These are phyloP conservation scores for Suhomyces maxii DNA, from an alignment of 1,139 yeast genomes.

Conservation along the genomic window DNA sequence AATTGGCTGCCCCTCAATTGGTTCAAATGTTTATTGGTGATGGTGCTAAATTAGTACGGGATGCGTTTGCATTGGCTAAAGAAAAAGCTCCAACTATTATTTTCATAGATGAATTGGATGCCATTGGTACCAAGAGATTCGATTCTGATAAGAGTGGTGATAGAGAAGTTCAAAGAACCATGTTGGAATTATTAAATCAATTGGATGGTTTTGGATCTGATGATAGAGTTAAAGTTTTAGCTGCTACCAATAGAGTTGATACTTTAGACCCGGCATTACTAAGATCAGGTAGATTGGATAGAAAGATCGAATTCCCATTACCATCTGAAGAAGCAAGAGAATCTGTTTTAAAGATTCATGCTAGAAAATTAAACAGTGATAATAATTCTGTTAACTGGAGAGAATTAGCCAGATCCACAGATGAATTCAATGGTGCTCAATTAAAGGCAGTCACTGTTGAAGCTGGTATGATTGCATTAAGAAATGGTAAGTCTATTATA, in stretches of 20 bases:
- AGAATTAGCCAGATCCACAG: conserved; percentile 95
- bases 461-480: conserved; percentile 98
- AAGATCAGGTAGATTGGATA: conserved; percentile 95
- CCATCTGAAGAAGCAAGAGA: conserved; percentile 98
- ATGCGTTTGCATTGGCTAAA: conserved; percentile 97
- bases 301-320: conserved; percentile 96
- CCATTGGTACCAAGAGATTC: conserved; percentile 97
- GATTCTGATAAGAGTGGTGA: conserved; percentile 98
- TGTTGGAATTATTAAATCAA: conserved; percentile 96
- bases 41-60: conserved; percentile 97
- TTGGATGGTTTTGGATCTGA: conserved; percentile 98
- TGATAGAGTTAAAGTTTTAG: conserved; percentile 93
- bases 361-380: conserved; percentile 94
- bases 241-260: conserved; percentile 98
- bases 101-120: conserved; percentile 96
- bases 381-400: conserved; percentile 90
- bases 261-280: conserved; percentile 95
- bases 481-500: conserved; percentile 89
- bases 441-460: conserved; percentile 97
- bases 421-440: conserved; percentile 98
- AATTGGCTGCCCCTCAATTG: conserved; percentile 96
- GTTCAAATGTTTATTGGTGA: conserved; percentile 99
- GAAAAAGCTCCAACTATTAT: conserved; percentile 98
- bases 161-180: conserved; percentile 98
- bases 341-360: conserved; percentile 92